A percentile compares a stretch with the other conserved stretches of the same genome.
These are phyloP conservation scores for Rhodotorula sp. DNA, from an alignment of 1,284 basidiomycete genomes.

Conservation along the genomic window DNA sequence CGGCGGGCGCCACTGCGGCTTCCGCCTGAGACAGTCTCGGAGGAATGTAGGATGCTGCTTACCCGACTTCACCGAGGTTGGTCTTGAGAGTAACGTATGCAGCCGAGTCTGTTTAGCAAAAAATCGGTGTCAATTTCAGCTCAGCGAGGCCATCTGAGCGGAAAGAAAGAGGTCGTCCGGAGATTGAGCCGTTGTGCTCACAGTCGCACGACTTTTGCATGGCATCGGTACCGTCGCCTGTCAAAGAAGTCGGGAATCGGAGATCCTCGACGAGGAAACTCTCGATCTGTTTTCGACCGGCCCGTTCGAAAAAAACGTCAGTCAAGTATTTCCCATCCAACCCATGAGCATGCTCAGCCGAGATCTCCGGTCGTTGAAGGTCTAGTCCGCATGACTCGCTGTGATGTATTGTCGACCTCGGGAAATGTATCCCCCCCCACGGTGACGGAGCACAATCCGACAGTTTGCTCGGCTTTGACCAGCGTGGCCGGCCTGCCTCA, in stretches of 20 bases:
- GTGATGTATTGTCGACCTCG: too few species aligned
- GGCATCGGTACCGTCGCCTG: conserved; percentile 84
- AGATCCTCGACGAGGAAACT: conserved; percentile 34
- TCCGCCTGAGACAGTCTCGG: not conserved
- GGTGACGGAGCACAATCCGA: too few species aligned
- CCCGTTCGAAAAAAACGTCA: not conserved
- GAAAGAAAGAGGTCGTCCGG: not conserved
- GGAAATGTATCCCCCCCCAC: too few species aligned
- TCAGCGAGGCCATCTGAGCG: not conserved
- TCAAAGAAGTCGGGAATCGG: conserved; percentile 46
- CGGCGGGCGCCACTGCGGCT: too few species aligned
- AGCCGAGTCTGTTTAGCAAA: conserved; percentile 60
- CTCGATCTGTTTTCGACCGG: not conserved
- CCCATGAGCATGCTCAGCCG: not conserved
- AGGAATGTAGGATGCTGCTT: not conserved
- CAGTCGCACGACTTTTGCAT: conserved; percentile 92
- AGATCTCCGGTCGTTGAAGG: too few species aligned
- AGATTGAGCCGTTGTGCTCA: not conserved
- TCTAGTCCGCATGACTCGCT: too few species aligned
- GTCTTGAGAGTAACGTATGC: conserved; percentile 82
- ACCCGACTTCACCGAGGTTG: conserved; percentile 51
- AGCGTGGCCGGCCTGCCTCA: too few species aligned
- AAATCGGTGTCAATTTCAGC: not conserved
- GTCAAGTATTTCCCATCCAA: not conserved
- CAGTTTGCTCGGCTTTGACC: too few species aligned